Base-by-base conservation (phyloP, 1,284 basidiomycete genomes). In the Ceratobasidium theobromae region DNA sequence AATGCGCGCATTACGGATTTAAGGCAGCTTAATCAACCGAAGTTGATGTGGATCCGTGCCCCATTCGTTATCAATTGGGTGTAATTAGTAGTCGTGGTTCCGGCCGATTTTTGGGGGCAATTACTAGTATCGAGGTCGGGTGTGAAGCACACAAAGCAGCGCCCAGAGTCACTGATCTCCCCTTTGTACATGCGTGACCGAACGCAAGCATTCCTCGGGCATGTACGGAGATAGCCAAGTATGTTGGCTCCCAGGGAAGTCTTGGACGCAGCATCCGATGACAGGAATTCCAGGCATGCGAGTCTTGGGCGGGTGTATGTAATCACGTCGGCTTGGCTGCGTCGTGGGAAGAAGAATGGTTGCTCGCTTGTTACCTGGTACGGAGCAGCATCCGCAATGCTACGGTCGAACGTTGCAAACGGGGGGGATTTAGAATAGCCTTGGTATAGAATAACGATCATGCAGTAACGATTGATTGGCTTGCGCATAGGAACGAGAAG, bases 401-500 rank as follows among this genome's bases (percentile, higher is more conserved):
- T n/a, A n/a, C n/a, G n/a, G n/a, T n/a, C n/a, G n/a, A n/a, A n/a
- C n/a, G n/a, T n/a, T n/a, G n/a, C n/a, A n/a, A n/a, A 62, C 46
- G 41, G 6, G 1, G 8, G 14, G 35, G 45, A 30, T n/a, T 16
- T 30, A 48, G 46, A n/a, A 33, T 12, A 25, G 48, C 27, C 23
- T 40, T 32, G 45, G 28, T 32, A 41, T 8, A 41, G 40, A 18
- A 40, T 53, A 16, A 28, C 32, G 1, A 23, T n/a, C n/a, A 18
- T 11, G 18, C 9, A 40, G 33, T 48, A 52, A 48, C 48, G 25
- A 62, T 62, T 62, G 58, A 51, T 52, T 62, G 32, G 52, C 58
- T 62, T 62, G 58, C n/a, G 58, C 58, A 40, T 35, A 8, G 46
- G 58, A n/a, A n/a, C 51, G 58, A 46, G 55, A 45, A 60, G 49